A percentile compares a stretch with the other conserved stretches of the same genome.
phyloP scores from a whole-genome alignment of 352 stramenopile species.

The Globisporangium cederbergense region DNA sequence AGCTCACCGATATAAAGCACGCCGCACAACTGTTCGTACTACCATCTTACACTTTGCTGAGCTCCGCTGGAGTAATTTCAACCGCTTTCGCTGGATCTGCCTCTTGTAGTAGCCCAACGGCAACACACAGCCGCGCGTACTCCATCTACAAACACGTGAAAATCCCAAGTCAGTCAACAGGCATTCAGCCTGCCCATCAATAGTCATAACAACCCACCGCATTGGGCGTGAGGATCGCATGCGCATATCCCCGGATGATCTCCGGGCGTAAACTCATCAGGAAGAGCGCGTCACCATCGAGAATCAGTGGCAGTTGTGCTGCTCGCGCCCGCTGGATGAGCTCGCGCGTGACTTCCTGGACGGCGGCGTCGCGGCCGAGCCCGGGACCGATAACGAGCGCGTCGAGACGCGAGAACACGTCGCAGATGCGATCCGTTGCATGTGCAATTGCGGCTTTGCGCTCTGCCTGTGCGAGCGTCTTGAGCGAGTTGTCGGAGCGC shows the following conservation, averaged over 20 bases:
- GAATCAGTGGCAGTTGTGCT: slow-evolving; percentile 80
- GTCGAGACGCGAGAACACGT: slow-evolving; percentile 68
- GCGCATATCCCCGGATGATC: slow-evolving; percentile 56
- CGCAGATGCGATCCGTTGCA: slow-evolving; percentile 44
- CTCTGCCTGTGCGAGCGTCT: slow-evolving; percentile 1
- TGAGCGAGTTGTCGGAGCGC: slow-evolving; percentile 43
- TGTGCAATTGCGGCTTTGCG: slow-evolving; percentile 20
- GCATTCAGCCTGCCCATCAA: background rate
- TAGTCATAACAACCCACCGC: slow-evolving; percentile 25
- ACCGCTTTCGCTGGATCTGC: slow-evolving; percentile 49
- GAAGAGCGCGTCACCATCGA: slow-evolving; percentile 95
- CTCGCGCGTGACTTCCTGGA: slow-evolving; percentile 75
- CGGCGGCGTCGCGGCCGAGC: slow-evolving; percentile 87
- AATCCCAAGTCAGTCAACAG: background rate
- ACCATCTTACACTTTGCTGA: slow-evolving; percentile 48
- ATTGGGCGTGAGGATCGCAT: slow-evolving; percentile 95
- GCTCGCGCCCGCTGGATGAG: slow-evolving; percentile 71
- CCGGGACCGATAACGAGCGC: slow-evolving; percentile 91
- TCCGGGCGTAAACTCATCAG: slow-evolving; percentile 77
- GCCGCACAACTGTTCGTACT: too few species aligned
- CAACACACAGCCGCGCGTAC: slow-evolving; percentile 70
- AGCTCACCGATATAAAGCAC: background rate
- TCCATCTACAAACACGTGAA: slow-evolving; percentile 58
- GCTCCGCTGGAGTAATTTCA: slow-evolving; percentile 37
- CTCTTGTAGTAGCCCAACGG: slow-evolving; percentile 35